Conservation (phyloP, 495 filamentous ascomycete species). For the Oleoguttula mirabilis region DNA sequence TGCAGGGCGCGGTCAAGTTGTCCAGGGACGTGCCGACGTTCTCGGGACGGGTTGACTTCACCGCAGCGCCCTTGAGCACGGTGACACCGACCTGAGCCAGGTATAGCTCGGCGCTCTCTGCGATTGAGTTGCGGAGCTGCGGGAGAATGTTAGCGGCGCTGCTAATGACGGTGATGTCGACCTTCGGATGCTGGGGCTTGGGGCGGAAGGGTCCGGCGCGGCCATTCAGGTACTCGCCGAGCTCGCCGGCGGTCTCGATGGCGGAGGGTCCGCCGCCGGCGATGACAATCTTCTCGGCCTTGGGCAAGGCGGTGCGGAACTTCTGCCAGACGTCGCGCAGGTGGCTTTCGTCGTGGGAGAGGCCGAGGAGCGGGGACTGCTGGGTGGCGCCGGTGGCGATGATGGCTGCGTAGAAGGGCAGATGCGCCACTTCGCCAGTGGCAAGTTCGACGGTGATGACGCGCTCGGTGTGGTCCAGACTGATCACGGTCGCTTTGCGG, state of each 20-base stretch:
- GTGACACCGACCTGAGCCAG: slow-evolving; percentile 35
- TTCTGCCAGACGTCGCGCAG: slow-evolving; percentile 3
- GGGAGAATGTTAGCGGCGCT: slow-evolving; percentile 35
- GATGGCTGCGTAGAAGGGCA: slow-evolving; percentile 34
- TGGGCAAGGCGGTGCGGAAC: slow-evolving; percentile 13
- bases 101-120: slow-evolving; percentile 31
- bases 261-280: slow-evolving; percentile 55
- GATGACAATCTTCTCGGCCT: slow-evolving; percentile 34
- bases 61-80: slow-evolving; percentile 30
- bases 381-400: slow-evolving; percentile 25
- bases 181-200: slow-evolving; percentile 18
- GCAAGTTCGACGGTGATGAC: slow-evolving; percentile 21
- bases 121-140: slow-evolving; percentile 28
- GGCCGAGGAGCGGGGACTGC: slow-evolving; percentile 15
- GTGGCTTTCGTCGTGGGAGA: slow-evolving; percentile 19
- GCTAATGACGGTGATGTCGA: slow-evolving; percentile 35
- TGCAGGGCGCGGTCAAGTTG: neutral
- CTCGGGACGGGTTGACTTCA: slow-evolving; percentile 18
- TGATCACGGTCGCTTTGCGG: slow-evolving; percentile 29
- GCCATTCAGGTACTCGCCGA: slow-evolving; percentile 29
- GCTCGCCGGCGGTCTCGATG: slow-evolving; percentile 43
- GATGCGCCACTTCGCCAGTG: slow-evolving; percentile 1
- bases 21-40: slow-evolving; percentile 21
- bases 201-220: slow-evolving; percentile 1
- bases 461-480: slow-evolving; percentile 24